Conservation (phyloP, 495 filamentous ascomycete species). For the Podospora anserina region DNA sequence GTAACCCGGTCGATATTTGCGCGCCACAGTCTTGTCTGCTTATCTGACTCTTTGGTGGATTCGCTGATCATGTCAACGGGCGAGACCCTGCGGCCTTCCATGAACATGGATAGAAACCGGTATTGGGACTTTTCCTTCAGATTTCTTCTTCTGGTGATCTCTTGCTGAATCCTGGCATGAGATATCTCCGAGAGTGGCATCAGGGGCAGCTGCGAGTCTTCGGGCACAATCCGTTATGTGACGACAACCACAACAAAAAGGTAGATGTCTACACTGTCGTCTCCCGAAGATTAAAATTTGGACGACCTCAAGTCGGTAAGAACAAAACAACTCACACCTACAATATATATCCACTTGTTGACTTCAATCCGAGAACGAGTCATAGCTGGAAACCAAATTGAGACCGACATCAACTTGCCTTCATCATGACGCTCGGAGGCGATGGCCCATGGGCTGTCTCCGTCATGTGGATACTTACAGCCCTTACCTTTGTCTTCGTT, state of each 20-base stretch:
- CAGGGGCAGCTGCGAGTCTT: background rate
- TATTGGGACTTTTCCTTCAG: background rate
- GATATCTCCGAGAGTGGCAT: background rate
- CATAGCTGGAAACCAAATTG: background rate
- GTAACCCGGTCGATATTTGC: background rate
- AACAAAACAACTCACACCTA: background rate
- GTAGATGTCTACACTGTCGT: background rate
- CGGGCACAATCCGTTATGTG: background rate
- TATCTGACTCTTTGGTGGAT: background rate
- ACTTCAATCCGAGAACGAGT: too few relatives aligned
- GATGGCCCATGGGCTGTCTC: background rate
- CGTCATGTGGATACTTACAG: background rate
- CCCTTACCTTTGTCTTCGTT: background rate
- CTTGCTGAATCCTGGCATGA: background rate
- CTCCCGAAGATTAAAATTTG: background rate
- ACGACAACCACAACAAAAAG: background rate
- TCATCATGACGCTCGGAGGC: background rate
- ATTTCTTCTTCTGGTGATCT: background rate
- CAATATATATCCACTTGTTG: background rate
- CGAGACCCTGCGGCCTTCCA: background rate
- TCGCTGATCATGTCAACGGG: background rate
- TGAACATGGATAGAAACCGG: background rate
- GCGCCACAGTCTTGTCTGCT: background rate
- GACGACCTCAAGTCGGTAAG: background rate
- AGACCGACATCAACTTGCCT: background rate